Evolutionary conservation across 2,329 filamentous ascomycete species (phyloP), one percentile per base, ranked within the genome.

Genomic region (Diplodia mutila): DNA sequence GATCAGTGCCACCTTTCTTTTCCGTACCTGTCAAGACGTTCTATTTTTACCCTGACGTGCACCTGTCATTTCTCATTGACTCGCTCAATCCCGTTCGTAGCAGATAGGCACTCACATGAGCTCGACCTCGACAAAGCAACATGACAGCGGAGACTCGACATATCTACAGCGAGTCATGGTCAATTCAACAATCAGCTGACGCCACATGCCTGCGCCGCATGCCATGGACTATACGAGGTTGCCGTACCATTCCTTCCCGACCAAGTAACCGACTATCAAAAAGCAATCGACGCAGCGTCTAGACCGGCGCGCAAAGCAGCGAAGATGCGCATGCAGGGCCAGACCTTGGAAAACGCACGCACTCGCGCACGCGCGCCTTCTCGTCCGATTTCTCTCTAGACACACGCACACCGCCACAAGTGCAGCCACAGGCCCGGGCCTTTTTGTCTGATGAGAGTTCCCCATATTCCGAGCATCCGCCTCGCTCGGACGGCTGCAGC

Each of bases 381-480:
- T 18, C 51, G 12, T 29, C 25, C 25, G 8, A 32, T 39, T 55
- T 27, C 25, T 21, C 21, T 34, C 32, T 34, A 8, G 21, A 18
- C 21, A 37, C 2, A 18, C 14, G 29, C 53, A 57, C 53, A 57
- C 53, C 53, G 53, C 53, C 53, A 57, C 53, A 57, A 39, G 3
- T 46, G 42, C 32, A 57, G 53, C 53, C 53, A 57, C 53, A 57
- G 34, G n/a, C 32, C 21, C 18, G n/a, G 53, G 16, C 52, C 52
- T n/a, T n/a, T 12, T 12, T n/a, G 11, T 54, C 18, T 25, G 21
- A 6, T 21, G 25, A n/a, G n/a, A n/a, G n/a, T 37, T 37, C 52
- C 52, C 52, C 52, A 54, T 54, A 54, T 32, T 54, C 52, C 53
- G 34, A 21, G 32, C 32, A 18, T 42, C 53, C 53, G 53, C 32